Base-by-base conservation (phyloP, 1,284 basidiomycete genomes). In the Cronartium ribicola region DNA sequence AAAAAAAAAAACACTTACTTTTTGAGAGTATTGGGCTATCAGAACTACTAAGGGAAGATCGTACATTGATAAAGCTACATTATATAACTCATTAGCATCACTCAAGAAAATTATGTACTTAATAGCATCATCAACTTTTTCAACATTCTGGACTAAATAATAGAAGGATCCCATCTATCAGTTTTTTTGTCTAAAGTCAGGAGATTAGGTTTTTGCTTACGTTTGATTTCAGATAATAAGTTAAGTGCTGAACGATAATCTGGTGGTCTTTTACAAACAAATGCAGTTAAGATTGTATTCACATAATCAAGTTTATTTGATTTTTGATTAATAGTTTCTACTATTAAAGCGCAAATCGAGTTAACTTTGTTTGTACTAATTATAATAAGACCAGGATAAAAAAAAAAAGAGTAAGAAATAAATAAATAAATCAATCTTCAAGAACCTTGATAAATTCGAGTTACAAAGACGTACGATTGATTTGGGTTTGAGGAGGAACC, bases 91-190 rank as follows among this genome's bases (percentile, higher is more conserved):
- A 79, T 98, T 89, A 0, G 94, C 92, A 79, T 98, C 93, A 17
- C 93, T 92, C 41, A 99, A 86, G 85, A 98, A 99, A 81, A 99
- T 96, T 81, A 98, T 90, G 80, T 98, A 99, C 81, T 95, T 97
- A 79, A 98, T 90, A 2, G 95, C 95, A 73, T 97, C 94, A 80
- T 98, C 93, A 4, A 96, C 91, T 0, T 92, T 83, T 48, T 87
- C 85, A 0, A 89, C 87, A 77, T 91, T 86, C 8, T 84, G 84
- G 37, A 87, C 91, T 93, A 78, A 57, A 39, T 29, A 29, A 29
- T 29, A 29, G 55, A 22, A 8, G 55, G 20, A 57, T 29, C 55
- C 10, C 20, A 10, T 7, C 20, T 57, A 3, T 22, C 20, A 57
- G 8, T 10, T 57, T 46, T n/a, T 13, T 22, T 22, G 14, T 6